Base-by-base conservation (phyloP, 768 basidiomycete genomes). In the Tricholoma sp. region DNA sequence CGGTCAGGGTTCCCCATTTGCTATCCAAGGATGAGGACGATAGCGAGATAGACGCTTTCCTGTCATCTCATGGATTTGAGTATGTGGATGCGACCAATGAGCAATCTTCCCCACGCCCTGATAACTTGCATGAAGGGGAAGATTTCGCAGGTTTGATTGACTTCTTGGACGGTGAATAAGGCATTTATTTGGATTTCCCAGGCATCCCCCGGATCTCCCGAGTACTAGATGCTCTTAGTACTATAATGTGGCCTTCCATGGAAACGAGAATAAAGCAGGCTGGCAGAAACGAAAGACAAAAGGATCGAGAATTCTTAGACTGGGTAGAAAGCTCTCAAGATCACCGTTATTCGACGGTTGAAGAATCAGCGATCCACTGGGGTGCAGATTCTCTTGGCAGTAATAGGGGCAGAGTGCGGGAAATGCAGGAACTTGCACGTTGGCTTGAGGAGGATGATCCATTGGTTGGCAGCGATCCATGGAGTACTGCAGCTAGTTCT, bases 181-280 rank as follows among this genome's bases (percentile, higher is more conserved):
- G 53, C 4, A 47, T 52, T 54, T 29, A 55, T 20, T 36, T 49
- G 5, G 50, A 28, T 50, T 41, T 31, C 50, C 34, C 48, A 83
- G 84, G 72, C 15, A 75, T 82, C 52, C 80, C 80, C 17, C 63
- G 72, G 11, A 78, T 91, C 33, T 80, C 82, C 31, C 83, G 91
- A 24, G 83, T 91, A 7, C 62, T 89, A 17, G 89, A 91, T 64
- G 88, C 91, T 10, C 72, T 94, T 44, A 86, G 89, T 68, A 91
- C 91, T 0, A 83, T 94, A 63, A 91, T 93, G 86, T 94, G 91
- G 91, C 86, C 91, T 4, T 87, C 86, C 0, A 85, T 94, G 81
- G 70, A 80, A 49, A 73, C 79, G 20, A 70, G 65, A 32, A 64
- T 64, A 6, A 71, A 67, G 49, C 24, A 47, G 11, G 29, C 50